Evolutionary conservation across 2,329 filamentous ascomycete species (phyloP), one percentile per base, ranked within the genome.

Genomic region (Trichophyton rubrum): DNA sequence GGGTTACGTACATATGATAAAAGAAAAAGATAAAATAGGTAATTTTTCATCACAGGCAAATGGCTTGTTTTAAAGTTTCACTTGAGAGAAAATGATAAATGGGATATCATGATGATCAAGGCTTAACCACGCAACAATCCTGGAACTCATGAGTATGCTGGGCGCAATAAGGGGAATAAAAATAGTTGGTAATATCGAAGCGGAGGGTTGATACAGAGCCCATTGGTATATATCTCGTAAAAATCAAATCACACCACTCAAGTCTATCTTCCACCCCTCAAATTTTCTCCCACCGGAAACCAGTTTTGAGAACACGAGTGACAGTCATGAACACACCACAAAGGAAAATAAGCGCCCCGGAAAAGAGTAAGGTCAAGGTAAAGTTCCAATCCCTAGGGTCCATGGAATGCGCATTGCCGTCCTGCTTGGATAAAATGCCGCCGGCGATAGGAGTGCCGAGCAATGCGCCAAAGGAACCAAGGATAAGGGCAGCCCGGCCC

Each of bases 391-490:
- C 22, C 27, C 22, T 15, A 11, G 27, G 11, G n/a, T 53, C 3
- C 49, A n/a, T 22, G 22, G 22, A 30, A 7, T 15, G n/a, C 8
- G n/a, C 22, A 30, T 53, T n/a, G 2, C 83, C 84, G 47, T 79
- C 60, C 20, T 64, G 63, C 65, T 81, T 77, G 2, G 72, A 71
- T 15, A 69, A 68, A 8, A 86, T 75, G 9, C 82, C 83, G 6
- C 86, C 86, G 1, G 79, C 85, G 66, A 89, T 86, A 0, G 87
- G 87, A 55, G 79, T 83, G 0, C 86, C 85, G 0, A 83, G 83
- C 58, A 91, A 73, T 0, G 83, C 85, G 3, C 84, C 86, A 35
- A 90, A 73, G 4, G 49, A 53, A 9, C 49, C 49, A 24, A 53
- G 24, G 22, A 22, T 24, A 15, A 53, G 4, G 5, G 22, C 49